Percentiles rank a stretch among this genome's conserved stretches.
phyloP scores from a whole-genome alignment of 2,329 filamentous ascomycete genomes.

The Nectriaceae sp. region DNA sequence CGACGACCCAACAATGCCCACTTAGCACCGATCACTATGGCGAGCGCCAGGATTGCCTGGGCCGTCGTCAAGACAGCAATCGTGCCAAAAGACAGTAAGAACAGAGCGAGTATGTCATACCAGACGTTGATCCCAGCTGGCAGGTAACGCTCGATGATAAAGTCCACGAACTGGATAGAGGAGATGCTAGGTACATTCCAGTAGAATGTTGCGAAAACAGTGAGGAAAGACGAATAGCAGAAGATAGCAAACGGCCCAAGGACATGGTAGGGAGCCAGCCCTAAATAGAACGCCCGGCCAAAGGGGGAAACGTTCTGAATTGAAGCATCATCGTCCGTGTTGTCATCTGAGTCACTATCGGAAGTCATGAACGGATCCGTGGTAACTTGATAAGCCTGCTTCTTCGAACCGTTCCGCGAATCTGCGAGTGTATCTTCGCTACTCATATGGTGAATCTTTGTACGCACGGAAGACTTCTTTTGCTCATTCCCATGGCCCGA shows the following conservation, averaged over 20 bases:
- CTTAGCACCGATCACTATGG: conserved; percentile 48
- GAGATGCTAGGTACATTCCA: conserved; percentile 53
- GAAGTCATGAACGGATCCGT: conserved; percentile 14
- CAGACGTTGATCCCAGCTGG: conserved; percentile 24
- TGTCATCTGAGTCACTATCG: conserved; percentile 19
- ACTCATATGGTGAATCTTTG: conserved; percentile 22
- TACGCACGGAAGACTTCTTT: conserved; percentile 8
- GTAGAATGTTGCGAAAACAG: conserved; percentile 48
- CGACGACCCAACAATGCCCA: conserved; percentile 55
- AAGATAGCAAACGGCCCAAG: conserved; percentile 49
- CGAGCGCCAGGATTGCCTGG: conserved; percentile 45
- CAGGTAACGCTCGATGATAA: conserved; percentile 29
- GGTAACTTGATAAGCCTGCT: conserved; percentile 1
- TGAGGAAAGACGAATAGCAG: conserved; percentile 49
- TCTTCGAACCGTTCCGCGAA: conserved; percentile 5
- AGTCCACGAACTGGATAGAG: conserved; percentile 47
- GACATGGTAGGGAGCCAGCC: conserved; percentile 52
- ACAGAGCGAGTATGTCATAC: conserved; percentile 40
- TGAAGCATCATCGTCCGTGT: neutral
- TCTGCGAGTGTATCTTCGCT: conserved; percentile 29
- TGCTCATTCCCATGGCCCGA: conserved; percentile 4
- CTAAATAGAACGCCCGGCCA: conserved; percentile 56
- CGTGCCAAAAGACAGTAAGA: conserved; percentile 39
- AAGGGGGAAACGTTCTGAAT: conserved; percentile 44
- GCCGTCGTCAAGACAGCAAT: conserved; percentile 45